Evolutionary conservation across 805 yeast species (phyloP).

Genomic region (Yarrowia divulgata): DNA sequence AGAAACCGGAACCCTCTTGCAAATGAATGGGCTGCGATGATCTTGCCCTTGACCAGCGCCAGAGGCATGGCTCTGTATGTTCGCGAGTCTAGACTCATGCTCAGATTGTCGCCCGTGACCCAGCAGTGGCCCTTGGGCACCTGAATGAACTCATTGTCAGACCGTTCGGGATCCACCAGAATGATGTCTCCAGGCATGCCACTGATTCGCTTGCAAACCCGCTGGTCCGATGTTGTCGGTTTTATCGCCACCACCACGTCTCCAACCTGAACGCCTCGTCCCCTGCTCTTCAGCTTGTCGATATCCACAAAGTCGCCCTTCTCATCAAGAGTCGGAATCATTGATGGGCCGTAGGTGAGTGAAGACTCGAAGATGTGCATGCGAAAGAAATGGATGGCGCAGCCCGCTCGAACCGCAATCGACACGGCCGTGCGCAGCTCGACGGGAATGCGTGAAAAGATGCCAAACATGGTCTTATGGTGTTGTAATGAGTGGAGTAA

Average conservation of each 20-base stretch:
- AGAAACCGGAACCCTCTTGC: conserved; percentile 27
- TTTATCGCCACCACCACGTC: conserved; percentile 87
- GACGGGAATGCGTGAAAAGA: conserved; percentile 36
- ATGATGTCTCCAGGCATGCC: conserved; percentile 96
- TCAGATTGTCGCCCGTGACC: conserved; percentile 94
- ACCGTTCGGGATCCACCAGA: conserved; percentile 65
- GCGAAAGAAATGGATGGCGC: conserved; percentile 65
- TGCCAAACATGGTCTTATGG: background rate
- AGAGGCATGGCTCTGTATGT: conserved; percentile 89
- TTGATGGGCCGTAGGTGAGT: conserved; percentile 89
- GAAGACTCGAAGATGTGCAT: conserved; percentile 75
- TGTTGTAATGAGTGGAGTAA: conserved; percentile 18
- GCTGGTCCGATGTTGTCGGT: conserved; percentile 84
- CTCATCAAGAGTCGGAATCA: conserved; percentile 87
- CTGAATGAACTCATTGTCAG: conserved; percentile 59
- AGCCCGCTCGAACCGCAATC: conserved; percentile 51
- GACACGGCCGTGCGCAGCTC: conserved; percentile 43
- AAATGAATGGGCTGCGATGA: conserved; percentile 60
- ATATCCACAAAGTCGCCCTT: conserved; percentile 83
- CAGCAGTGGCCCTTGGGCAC: conserved; percentile 96
- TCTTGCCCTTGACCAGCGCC: conserved; percentile 86
- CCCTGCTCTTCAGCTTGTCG: conserved; percentile 65
- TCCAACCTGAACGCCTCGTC: conserved; percentile 74
- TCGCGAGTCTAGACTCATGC: conserved; percentile 87
- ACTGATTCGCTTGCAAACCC: conserved; percentile 91